phyloP scores from a whole-genome alignment of 768 basidiomycete genomes.

The Tricholoma hemisulphureum region DNA sequence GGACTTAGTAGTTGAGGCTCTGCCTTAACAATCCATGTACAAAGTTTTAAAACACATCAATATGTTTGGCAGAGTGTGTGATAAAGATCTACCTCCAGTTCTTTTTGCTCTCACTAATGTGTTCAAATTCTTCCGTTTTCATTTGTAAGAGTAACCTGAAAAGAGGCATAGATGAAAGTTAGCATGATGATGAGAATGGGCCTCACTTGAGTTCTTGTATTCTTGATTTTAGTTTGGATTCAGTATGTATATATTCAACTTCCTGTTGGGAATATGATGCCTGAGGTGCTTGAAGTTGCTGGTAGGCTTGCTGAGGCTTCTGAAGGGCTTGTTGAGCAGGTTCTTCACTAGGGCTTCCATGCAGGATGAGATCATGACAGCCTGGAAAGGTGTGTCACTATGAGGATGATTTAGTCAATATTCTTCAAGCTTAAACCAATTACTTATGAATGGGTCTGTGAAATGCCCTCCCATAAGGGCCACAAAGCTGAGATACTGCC shows the following conservation, averaged over 20 bases:
- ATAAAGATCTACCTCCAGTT: neutral
- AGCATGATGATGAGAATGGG: neutral
- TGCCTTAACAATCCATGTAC: neutral
- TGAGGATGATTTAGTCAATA: neutral
- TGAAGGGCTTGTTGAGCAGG: neutral
- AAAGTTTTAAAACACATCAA: neutral
- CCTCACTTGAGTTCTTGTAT: neutral
- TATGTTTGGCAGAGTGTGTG: neutral
- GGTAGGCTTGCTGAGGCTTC: neutral
- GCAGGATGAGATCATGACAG: neutral
- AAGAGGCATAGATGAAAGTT: neutral
- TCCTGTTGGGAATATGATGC: neutral
- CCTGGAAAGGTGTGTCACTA: neutral
- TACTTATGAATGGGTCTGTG: neutral
- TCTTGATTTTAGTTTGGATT: neutral
- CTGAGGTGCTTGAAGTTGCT: neutral
- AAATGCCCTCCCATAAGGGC: neutral
- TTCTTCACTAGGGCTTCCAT: neutral
- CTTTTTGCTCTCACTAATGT: neutral
- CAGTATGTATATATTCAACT: neutral
- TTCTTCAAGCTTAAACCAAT: neutral
- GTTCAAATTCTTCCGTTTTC: neutral
- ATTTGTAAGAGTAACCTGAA: neutral
- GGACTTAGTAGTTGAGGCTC: neutral
- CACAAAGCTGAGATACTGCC: too few species aligned